Evolutionary conservation across 225 moss, liverwort and hornwort species (phyloP).

Genomic region (Ulota crispa): DNA sequence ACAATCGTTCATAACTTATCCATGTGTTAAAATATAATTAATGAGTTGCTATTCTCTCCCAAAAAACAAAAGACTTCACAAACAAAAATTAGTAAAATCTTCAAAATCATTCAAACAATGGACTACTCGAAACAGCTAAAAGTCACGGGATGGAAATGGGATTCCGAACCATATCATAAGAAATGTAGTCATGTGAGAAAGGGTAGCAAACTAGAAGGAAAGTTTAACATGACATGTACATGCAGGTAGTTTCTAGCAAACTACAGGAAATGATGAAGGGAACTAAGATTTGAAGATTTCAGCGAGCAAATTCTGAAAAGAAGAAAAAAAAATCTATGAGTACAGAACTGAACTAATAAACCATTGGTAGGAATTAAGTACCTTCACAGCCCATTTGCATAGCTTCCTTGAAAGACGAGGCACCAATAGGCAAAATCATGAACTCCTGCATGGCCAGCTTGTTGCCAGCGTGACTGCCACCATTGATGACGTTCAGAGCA

Average conservation of each 20-base stretch:
- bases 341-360: background rate
- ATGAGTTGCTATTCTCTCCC: background rate
- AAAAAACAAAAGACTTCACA: background rate
- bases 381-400: slow-evolving; percentile 99
- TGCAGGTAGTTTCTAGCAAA: background rate
- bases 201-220: background rate
- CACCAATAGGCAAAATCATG: slow-evolving; percentile 62
- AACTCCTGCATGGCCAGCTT: slow-evolving; percentile 73
- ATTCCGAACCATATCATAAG: background rate
- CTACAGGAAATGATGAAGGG: background rate
- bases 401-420: slow-evolving; percentile 66
- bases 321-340: background rate
- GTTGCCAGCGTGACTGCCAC: slow-evolving; percentile 61
- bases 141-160: background rate
- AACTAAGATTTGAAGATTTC: background rate
- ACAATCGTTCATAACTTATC: background rate
- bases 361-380: slow-evolving; percentile 6
- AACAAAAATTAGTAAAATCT: background rate
- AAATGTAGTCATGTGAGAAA: background rate
- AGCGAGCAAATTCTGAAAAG: background rate
- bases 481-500: slow-evolving; percentile 64
- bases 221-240: background rate
- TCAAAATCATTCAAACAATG: background rate
- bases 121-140: background rate
- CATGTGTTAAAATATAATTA: background rate